Base-by-base conservation (phyloP, 140 eudicot genomes). In the Senecio squalidus region DNA sequence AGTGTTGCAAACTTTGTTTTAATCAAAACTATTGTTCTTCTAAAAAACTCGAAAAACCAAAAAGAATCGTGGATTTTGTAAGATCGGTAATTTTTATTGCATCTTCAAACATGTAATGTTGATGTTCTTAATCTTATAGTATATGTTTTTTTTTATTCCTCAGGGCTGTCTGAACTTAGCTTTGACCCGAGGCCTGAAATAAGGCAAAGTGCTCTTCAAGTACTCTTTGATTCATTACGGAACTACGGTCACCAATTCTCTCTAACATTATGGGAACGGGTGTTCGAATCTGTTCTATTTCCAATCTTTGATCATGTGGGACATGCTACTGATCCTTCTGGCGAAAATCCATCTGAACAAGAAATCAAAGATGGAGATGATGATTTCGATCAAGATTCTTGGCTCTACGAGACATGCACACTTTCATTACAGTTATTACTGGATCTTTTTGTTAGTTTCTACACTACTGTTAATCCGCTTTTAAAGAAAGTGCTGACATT, bases 401-500 rank as follows among this genome's bases (percentile, higher is more conserved):
- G 98, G 98, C 92, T 91, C 20, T 86, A 83, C 60, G 98, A 87
- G 77, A 87, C 98, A 17, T 92, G 98, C 79, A 92, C 93, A 13
- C 72, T 87, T 63, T 85, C 93, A 43, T 93, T 87, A 63, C 96
- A 92, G 73, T 73, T 84, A 21, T 85, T 87, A 33, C 88, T 84
- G 49, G 98, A 92, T 65, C 93, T 92, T 46, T 87, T 92, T 61
- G 87, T 82, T 44, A 87, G 82, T 17, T 92, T 87, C 48, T 92
- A 91, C 58, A 64, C 62, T 57, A 82, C 95, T 6, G 93, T 92
- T 30, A 84, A 87, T 64, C 95, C 87, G 26, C 86, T 92, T 67
- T 29, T 87, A 71, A 69, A 51, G 66, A 92, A 87, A 51, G 92
- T 92, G 62, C 56, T 92, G 68, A 46, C 58, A 74, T 67, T 92